phyloP scores from a whole-genome alignment of 2,329 filamentous ascomycete species.

The Neopestalotiopsis rosae region DNA sequence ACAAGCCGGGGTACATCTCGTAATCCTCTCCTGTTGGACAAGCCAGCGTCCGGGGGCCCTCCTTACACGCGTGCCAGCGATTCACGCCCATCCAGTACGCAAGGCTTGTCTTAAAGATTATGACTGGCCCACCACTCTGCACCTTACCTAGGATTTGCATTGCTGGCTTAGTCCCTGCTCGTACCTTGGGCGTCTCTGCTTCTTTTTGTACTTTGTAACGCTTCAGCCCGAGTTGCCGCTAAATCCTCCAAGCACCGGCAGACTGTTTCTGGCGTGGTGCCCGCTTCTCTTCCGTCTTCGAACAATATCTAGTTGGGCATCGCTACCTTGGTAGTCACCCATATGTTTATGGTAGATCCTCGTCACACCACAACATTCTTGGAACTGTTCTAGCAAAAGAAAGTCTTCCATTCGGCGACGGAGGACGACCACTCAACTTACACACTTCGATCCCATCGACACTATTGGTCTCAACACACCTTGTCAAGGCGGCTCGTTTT shows the following conservation, averaged over 20 bases:
- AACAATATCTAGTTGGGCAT: slow-evolving; percentile 5
- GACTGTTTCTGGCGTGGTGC: not conserved
- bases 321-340: not conserved
- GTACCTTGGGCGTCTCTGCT: slow-evolving; percentile 6
- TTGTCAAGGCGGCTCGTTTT: not conserved
- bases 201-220: slow-evolving; percentile 34
- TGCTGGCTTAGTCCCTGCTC: slow-evolving; percentile 19
- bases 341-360: not conserved
- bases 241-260: slow-evolving; percentile 8
- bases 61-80: slow-evolving; percentile 38
- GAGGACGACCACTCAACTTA: not conserved
- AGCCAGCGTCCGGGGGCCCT: slow-evolving; percentile 24
- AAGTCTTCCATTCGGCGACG: not conserved
- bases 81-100: slow-evolving; percentile 43
- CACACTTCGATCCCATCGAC: not conserved
- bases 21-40: not conserved
- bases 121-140: slow-evolving; percentile 46
- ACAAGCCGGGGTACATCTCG: not conserved
- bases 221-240: slow-evolving; percentile 32
- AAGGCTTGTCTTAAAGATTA: slow-evolving; percentile 38
- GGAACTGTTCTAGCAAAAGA: not conserved
- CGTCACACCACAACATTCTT: not conserved
- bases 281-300: not conserved
- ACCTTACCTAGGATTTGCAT: slow-evolving; percentile 39
- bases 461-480: not conserved